A percentile compares a stretch with the other conserved stretches of the same genome.
These are phyloP conservation scores for Coleophoma cylindrospora DNA, from an alignment of 2,329 filamentous ascomycete species.

Conservation along the genomic window DNA sequence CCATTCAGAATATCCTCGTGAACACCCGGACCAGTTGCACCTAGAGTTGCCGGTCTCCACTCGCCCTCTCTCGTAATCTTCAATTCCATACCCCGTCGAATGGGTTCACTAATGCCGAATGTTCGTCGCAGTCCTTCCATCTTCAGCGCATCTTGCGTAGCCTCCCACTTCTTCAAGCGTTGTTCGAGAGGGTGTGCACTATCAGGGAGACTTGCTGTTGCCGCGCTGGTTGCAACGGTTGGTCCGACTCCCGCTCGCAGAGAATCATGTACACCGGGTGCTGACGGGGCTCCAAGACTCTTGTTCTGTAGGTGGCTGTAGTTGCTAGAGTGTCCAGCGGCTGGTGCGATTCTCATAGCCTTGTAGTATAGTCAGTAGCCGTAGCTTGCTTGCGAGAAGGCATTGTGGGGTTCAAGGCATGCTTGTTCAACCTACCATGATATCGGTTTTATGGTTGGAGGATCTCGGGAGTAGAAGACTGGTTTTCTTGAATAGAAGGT, in stretches of 20 bases:
- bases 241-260: slow-evolving; percentile 78
- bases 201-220: slow-evolving; percentile 32
- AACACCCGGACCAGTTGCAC: slow-evolving; percentile 50
- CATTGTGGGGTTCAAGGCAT: background rate
- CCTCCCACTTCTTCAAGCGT: slow-evolving; percentile 84
- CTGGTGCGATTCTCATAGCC: slow-evolving; percentile 87
- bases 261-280: slow-evolving; percentile 88
- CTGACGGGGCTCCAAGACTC: slow-evolving; percentile 75
- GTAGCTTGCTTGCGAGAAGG: too few species aligned
- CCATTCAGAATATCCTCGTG: slow-evolving; percentile 88
- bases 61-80: slow-evolving; percentile 77
- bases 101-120: slow-evolving; percentile 89
- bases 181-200: slow-evolving; percentile 86
- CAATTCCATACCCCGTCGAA: slow-evolving; percentile 91
- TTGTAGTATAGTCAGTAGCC: slow-evolving; percentile 32
- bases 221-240: slow-evolving; percentile 38
- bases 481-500: background rate
- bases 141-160: slow-evolving; percentile 80
- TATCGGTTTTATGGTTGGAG: slow-evolving; percentile 2
- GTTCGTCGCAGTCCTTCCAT: slow-evolving; percentile 83
- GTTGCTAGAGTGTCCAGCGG: slow-evolving; percentile 58
- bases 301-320: slow-evolving; percentile 55
- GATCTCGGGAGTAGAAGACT: slow-evolving; percentile 4
- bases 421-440: slow-evolving; percentile 17
- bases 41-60: slow-evolving; percentile 71